These are phyloP conservation scores for Lentinula edodes DNA, from an alignment of 768 basidiomycete species.

Conservation along the genomic window DNA sequence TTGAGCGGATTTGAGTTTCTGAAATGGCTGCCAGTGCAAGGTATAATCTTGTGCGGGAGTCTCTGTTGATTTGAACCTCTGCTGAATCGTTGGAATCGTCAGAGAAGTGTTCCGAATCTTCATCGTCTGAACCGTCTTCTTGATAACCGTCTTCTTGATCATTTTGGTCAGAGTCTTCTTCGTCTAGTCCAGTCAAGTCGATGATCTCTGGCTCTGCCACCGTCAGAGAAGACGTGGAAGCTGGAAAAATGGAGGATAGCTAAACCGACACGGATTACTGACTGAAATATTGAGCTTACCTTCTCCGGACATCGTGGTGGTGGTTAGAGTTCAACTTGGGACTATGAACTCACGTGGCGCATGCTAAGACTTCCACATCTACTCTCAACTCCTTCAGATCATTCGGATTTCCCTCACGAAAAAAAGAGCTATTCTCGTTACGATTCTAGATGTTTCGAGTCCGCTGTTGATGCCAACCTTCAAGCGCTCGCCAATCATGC, in stretches of 20 bases:
- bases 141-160: conserved; percentile 9
- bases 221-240: neutral
- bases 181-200: conserved; percentile 37
- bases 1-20: conserved; percentile 36
- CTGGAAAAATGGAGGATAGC: neutral
- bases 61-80: conserved; percentile 31
- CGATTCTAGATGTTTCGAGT: neutral
- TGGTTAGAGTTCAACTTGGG: neutral
- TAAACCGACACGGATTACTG: too few relatives aligned
- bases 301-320: neutral
- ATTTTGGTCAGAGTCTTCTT: conserved; percentile 14
- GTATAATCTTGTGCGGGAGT: conserved; percentile 36
- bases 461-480: too few relatives aligned
- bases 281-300: neutral
- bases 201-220: conserved; percentile 22
- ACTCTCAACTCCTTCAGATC: neutral
- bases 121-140: conserved; percentile 11
- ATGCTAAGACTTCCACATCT: neutral
- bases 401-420: neutral
- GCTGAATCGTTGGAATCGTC: conserved; percentile 23
- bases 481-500: neutral
- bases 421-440: neutral
- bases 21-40: conserved; percentile 36
- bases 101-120: conserved; percentile 13
- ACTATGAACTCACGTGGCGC: neutral